phyloP scores from a whole-genome alignment of 192 early-diverging fungal genomes.

The Umbelopsis vinacea region DNA sequence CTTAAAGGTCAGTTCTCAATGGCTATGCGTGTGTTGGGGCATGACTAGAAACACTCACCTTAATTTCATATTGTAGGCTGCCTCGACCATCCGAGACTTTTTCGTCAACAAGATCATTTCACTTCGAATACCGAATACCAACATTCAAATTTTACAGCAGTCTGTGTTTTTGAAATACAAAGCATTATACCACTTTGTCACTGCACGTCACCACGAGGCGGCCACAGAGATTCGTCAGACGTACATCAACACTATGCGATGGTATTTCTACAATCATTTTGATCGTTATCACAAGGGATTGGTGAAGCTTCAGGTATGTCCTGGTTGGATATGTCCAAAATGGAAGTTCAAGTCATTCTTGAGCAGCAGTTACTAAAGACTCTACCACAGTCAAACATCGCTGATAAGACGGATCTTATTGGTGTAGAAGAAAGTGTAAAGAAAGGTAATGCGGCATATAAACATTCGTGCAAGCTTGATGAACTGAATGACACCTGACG shows the following conservation, averaged over 20 bases:
- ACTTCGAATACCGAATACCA: slow-evolving; percentile 88
- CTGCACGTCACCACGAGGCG: slow-evolving; percentile 85
- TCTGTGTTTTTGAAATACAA: slow-evolving; percentile 91
- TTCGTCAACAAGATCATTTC: slow-evolving; percentile 85
- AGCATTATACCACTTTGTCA: slow-evolving; percentile 88
- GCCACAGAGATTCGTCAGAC: slow-evolving; percentile 85
- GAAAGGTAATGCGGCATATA: slow-evolving; percentile 51
- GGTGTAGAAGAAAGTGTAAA: slow-evolving; percentile 81
- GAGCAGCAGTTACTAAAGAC: background rate
- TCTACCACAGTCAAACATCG: slow-evolving; percentile 57
- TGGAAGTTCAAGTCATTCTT: background rate
- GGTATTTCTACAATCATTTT: slow-evolving; percentile 90
- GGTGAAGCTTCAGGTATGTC: slow-evolving; percentile 72
- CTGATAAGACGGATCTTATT: slow-evolving; percentile 85
- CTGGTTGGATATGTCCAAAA: background rate
- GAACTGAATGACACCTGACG: too few relatives aligned
- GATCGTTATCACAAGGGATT: slow-evolving; percentile 84
- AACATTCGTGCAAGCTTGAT: background rate
- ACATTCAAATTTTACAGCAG: slow-evolving; percentile 92
- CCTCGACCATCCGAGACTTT: slow-evolving; percentile 87
- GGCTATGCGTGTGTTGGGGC: background rate
- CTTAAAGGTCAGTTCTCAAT: slow-evolving; percentile 55
- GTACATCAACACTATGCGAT: slow-evolving; percentile 83
- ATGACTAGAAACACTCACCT: background rate
- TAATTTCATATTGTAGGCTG: slow-evolving; percentile 54